Evolutionary conservation across 2,329 filamentous ascomycete genomes (phyloP).

Genomic region (Ophiostoma piceae): DNA sequence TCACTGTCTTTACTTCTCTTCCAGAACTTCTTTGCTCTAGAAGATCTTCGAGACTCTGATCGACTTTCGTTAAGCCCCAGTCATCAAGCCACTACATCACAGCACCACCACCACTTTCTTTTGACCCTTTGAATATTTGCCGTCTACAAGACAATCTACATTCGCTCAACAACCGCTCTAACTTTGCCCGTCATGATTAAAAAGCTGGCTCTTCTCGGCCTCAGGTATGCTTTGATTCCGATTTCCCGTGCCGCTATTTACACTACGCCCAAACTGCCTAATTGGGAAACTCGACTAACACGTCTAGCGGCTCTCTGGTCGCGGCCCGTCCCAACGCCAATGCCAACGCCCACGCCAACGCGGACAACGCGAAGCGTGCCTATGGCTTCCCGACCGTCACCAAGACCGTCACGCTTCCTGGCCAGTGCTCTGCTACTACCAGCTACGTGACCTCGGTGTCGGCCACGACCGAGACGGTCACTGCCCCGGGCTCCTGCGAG

Average conservation of each 20-base stretch:
- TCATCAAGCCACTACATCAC: background rate
- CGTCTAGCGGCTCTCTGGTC: slow-evolving; percentile 20
- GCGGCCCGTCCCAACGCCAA: slow-evolving; percentile 23
- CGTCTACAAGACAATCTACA: background rate
- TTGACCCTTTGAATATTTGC: background rate
- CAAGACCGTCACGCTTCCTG: slow-evolving; percentile 24
- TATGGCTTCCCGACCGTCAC: slow-evolving; percentile 25
- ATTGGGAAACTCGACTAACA: slow-evolving; percentile 14
- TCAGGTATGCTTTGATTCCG: slow-evolving; percentile 22
- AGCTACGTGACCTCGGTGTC: slow-evolving; percentile 15
- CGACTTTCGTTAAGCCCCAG: slow-evolving; percentile 1
- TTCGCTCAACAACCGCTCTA: background rate
- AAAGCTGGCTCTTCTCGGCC: slow-evolving; percentile 25
- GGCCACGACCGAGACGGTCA: slow-evolving; percentile 22
- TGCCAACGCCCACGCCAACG: slow-evolving; percentile 20
- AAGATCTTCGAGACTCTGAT: background rate
- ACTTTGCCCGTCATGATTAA: slow-evolving; percentile 19
- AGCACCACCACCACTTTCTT: background rate
- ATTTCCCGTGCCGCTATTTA: background rate
- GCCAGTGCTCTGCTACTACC: slow-evolving; percentile 14
- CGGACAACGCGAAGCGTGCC: slow-evolving; percentile 22
- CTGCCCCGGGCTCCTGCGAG: slow-evolving; percentile 9
- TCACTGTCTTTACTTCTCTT: slow-evolving; percentile 2
- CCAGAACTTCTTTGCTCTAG: background rate
- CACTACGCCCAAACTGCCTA: slow-evolving; percentile 1